phyloP scores from a whole-genome alignment of 495 filamentous ascomycete genomes.

The Cercophora scortea region DNA sequence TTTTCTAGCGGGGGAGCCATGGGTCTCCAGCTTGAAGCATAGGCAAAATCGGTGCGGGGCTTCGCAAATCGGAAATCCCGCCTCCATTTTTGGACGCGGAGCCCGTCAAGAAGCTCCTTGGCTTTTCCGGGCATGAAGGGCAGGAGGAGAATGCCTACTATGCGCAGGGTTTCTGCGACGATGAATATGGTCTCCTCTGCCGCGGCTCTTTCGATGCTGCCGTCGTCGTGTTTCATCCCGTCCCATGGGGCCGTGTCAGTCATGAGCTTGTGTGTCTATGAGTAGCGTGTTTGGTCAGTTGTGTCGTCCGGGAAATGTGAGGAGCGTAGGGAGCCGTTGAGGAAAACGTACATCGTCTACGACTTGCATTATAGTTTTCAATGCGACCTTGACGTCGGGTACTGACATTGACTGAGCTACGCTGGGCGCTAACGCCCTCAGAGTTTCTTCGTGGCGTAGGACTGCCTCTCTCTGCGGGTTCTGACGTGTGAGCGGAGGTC shows the following conservation, averaged over 20 bases:
- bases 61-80: slow-evolving; percentile 49
- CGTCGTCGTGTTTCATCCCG: slow-evolving; percentile 8
- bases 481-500: background rate
- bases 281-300: slow-evolving; percentile 11
- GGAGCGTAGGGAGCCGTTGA: background rate
- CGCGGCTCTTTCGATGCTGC: background rate
- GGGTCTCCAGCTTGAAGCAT: slow-evolving; percentile 48
- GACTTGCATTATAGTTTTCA: slow-evolving; percentile 58
- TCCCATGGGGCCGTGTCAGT: slow-evolving; percentile 28
- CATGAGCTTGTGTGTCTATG: slow-evolving; percentile 66
- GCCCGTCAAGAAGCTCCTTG: slow-evolving; percentile 60
- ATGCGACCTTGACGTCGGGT: slow-evolving; percentile 54
- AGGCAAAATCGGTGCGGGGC: slow-evolving; percentile 55
- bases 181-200: slow-evolving; percentile 50
- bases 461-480: background rate
- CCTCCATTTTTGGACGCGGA: slow-evolving; percentile 62
- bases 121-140: slow-evolving; percentile 86
- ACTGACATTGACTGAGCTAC: slow-evolving; percentile 54
- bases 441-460: background rate
- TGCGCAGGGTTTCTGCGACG: slow-evolving; percentile 67
- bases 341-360: slow-evolving; percentile 41
- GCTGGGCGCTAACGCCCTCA: slow-evolving; percentile 5
- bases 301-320: background rate
- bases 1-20: no score
- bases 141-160: slow-evolving; percentile 77